A percentile compares a stretch with the other conserved stretches of the same genome.
Evolutionary conservation across 2,329 filamentous ascomycete species (phyloP).

Genomic region (Claviceps spartinae): DNA sequence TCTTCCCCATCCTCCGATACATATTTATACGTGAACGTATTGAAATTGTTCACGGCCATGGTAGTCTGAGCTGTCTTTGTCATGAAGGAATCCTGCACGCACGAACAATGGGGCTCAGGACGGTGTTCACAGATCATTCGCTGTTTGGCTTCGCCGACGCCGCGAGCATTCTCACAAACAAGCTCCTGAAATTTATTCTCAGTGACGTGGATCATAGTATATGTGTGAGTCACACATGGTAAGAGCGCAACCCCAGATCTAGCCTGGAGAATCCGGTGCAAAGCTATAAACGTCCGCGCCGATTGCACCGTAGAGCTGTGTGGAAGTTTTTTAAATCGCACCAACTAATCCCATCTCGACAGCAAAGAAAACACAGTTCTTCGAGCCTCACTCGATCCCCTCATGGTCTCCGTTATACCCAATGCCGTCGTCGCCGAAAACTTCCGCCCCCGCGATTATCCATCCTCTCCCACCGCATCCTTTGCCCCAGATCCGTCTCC

Average conservation of each 20-base stretch:
- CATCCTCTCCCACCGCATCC: slow-evolving; percentile 19
- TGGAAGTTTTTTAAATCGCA: background rate
- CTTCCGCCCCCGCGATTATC: slow-evolving; percentile 54
- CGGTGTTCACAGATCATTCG: slow-evolving; percentile 95
- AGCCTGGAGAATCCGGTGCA: background rate
- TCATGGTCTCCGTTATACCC: slow-evolving; percentile 96
- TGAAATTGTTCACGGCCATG: slow-evolving; percentile 97
- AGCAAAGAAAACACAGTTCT: slow-evolving; percentile 98
- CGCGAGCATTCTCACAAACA: slow-evolving; percentile 90
- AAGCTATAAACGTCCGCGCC: no score
- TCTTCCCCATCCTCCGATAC: slow-evolving; percentile 94
- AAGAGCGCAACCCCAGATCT: slow-evolving; percentile 13
- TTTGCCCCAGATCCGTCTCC: slow-evolving; percentile 38
- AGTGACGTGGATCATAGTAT: slow-evolving; percentile 98
- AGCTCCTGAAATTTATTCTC: slow-evolving; percentile 86
- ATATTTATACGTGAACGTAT: slow-evolving; percentile 91
- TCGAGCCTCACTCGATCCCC: slow-evolving; percentile 80
- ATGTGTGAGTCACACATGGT: slow-evolving; percentile 97
- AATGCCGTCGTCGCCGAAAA: slow-evolving; percentile 96
- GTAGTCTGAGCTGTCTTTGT: slow-evolving; percentile 80
- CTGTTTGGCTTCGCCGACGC: slow-evolving; percentile 96
- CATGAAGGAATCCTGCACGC: slow-evolving; percentile 92
- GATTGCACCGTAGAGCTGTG: no score
- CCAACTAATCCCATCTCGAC: background rate
- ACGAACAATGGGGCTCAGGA: slow-evolving; percentile 87